Evolutionary conservation across 768 basidiomycete species (phyloP).

Genomic region (Coprinopsis marcescibilis): DNA sequence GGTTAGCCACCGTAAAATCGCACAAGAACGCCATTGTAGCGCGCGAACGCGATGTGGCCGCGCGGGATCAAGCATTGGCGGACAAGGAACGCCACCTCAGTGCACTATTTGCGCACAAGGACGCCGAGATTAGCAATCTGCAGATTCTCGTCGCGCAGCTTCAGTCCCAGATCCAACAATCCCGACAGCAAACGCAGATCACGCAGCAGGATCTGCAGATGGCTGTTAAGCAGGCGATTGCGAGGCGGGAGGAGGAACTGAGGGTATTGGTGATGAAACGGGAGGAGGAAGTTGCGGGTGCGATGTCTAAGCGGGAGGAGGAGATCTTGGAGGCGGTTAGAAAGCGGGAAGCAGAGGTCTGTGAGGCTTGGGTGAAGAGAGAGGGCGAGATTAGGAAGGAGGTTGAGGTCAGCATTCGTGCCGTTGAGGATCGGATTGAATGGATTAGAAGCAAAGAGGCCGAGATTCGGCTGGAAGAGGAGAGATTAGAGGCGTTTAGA

Average conservation of each 20-base stretch:
- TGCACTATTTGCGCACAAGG: conserved; percentile 47
- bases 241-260: conserved; percentile 63
- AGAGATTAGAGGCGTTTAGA: conserved; percentile 39
- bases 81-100: conserved; percentile 52
- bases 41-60: conserved; percentile 59
- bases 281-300: conserved; percentile 63
- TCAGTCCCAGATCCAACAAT: conserved; percentile 21
- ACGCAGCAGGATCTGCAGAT: conserved; percentile 36
- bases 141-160: conserved; percentile 40
- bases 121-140: conserved; percentile 49
- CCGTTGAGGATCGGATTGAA: conserved; percentile 44
- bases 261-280: conserved; percentile 57
- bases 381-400: conserved; percentile 50
- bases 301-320: conserved; percentile 62
- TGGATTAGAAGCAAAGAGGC: conserved; percentile 48
- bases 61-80: conserved; percentile 48
- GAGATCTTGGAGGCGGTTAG: conserved; percentile 68
- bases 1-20: conserved; percentile 58
- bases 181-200: conserved; percentile 15
- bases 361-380: conserved; percentile 48
- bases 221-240: conserved; percentile 52
- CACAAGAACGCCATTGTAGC: conserved; percentile 51
- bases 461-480: conserved; percentile 48
- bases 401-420: conserved; percentile 39
- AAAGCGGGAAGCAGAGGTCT: conserved; percentile 56